Base-by-base conservation (phyloP, 768 basidiomycete genomes). In the Auricularia cornea region DNA sequence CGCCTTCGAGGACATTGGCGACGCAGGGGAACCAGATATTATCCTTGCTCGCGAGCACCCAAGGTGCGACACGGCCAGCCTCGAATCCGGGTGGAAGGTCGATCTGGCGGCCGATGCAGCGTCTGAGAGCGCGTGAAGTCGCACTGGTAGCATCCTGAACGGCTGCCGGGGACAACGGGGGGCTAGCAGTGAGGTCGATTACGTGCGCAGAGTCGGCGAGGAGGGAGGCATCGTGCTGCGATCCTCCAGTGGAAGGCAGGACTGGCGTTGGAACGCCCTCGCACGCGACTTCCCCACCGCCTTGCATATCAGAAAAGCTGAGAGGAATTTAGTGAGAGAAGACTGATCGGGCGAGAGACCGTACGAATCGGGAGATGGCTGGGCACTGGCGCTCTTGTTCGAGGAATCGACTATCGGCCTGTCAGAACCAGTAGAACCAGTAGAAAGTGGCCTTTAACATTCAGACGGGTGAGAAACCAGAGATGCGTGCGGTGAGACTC, bases 111-210 rank as follows among this genome's bases (percentile, higher is more conserved):
- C 62, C 30, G 4, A 51, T 35, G 31, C 62, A 40, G 4, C 52
- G 16, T 26, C 41, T 51, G 51, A 62, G 44, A 2, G 10, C 35
- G 6, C 14, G 35, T 14, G 35, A 14, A 35, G 35, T 14, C 35
- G 35, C 10, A 14, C n/a, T n/a, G n/a, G n/a, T n/a, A n/a, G n/a
- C n/a, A n/a, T n/a, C n/a, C n/a, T 35, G 2, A 2, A 14, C 6
- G 10, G 14, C 35, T 8, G 35, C 35, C 67, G 67, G 67, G 3
- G 63, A 66, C 12, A 52, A 35, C 18, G 29, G 41, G 29, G 40
- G 31, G 8, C 14, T 26, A 28, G 31, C 38, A 26, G 68, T 64
- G 20, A 68, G 59, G 44, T 59, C 64, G 60, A 68, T 65, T 8
- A 60, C 67, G 60, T 68, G 60, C 23, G 54, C 35, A 35, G 65